Evolutionary conservation across 495 filamentous ascomycete species (phyloP), one percentile per base, ranked within the genome.

Genomic region (Aspergillus steynii): DNA sequence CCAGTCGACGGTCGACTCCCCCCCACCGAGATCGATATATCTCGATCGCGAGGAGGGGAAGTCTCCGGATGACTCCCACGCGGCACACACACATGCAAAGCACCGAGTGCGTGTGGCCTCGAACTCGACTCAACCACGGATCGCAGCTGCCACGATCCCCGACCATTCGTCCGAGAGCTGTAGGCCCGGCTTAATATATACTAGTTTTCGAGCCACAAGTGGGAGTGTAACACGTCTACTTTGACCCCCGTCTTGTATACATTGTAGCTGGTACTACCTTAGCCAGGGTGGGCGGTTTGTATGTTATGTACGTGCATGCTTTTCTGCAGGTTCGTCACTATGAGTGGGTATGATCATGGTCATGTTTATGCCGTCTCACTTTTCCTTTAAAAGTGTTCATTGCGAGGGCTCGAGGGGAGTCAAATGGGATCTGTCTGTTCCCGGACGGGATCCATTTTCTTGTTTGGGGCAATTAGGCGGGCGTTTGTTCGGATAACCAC

Each of bases 141-240:
- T 32, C 4, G 31, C 31, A 4, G 31, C 31, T 32, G 31, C 31
- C 31, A 34, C 31, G 5, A 9, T 34, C 31, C 9, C 7, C 37
- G 37, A 14, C 37, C 7, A 42, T 42, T 42, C 37, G 37, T 42
- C 37, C 37, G 37, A 29, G 25, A 28, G 37, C 20, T 45, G 53
- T 32, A 58, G 15, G 20, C 25, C 2, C 25, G 26, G 14, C 56
- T 49, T 46, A 31, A 58, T 55, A 31, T 55, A 55, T 55, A 55
- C 53, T 34, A 55, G 37, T 10, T 42, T 32, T 12, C 26, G 15
- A 27, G 53, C 20, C 53, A 55, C 50, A 53, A 60, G 58, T 60
- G 15, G 34, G 34, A 53, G 51, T 54, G 34, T 46, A 55, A 60
- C 58, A 60, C 58, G 58, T 60, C 58, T 42, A 55, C 29, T 50